phyloP scores from a whole-genome alignment of 2,329 filamentous ascomycete genomes.

The Septoria petroselini region DNA sequence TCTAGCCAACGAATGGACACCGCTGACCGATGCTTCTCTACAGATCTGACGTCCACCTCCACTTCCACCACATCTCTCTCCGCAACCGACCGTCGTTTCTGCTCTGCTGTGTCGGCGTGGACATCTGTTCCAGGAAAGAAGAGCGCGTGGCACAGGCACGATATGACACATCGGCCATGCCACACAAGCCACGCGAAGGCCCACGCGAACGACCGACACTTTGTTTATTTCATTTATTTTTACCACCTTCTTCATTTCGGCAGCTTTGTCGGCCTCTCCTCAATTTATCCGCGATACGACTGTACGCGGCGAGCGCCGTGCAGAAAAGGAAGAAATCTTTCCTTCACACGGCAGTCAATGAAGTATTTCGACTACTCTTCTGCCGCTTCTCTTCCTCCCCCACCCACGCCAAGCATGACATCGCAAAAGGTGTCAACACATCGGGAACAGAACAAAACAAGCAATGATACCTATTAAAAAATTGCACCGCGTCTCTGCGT shows the following conservation, averaged over 20 bases:
- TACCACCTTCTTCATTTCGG: neutral
- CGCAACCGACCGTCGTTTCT: neutral
- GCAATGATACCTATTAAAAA: neutral
- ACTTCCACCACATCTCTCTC: neutral
- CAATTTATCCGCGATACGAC: neutral
- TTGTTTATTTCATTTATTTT: too few species aligned
- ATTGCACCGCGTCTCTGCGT: neutral
- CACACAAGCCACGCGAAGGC: neutral
- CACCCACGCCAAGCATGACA: neutral
- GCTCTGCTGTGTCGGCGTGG: neutral
- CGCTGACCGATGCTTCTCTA: constrained; percentile 20
- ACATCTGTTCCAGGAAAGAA: neutral
- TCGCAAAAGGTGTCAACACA: too few species aligned
- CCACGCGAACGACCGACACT: neutral
- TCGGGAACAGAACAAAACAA: too few species aligned
- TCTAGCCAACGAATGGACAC: constrained; percentile 12
- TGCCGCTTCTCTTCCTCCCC: neutral
- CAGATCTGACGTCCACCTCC: constrained; percentile 10
- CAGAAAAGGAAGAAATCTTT: neutral
- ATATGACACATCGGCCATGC: neutral
- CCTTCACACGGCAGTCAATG: neutral
- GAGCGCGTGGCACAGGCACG: neutral
- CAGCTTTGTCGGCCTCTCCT: neutral
- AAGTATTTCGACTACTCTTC: neutral
- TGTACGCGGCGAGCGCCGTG: neutral